A percentile compares a stretch with the other conserved stretches of the same genome.
phyloP scores from a whole-genome alignment of 2,329 filamentous ascomycete genomes.

The Hymenoscyphus fructigenus region DNA sequence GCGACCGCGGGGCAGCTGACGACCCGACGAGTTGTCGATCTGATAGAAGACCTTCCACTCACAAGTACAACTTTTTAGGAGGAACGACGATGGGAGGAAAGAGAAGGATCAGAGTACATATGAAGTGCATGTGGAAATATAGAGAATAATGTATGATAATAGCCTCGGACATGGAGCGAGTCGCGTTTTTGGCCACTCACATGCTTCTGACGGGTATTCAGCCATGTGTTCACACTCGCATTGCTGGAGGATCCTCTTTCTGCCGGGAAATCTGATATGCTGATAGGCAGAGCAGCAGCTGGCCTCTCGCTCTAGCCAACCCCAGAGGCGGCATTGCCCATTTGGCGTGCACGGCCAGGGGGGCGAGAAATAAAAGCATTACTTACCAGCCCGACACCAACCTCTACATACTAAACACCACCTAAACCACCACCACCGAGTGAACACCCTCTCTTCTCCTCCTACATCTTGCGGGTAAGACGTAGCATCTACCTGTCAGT shows the following conservation, averaged over 20 bases:
- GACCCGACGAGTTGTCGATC: neutral
- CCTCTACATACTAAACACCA: neutral
- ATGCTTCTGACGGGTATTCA: neutral
- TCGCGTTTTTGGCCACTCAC: neutral
- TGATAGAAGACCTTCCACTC: neutral
- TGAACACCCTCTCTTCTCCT: neutral
- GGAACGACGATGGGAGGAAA: neutral
- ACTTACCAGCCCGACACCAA: neutral
- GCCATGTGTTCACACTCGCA: neutral
- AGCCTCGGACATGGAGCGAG: neutral
- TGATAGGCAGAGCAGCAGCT: neutral
- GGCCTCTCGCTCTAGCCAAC: neutral
- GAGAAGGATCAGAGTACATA: neutral
- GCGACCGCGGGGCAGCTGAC: neutral
- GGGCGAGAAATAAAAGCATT: constrained; percentile 2
- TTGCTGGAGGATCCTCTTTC: neutral
- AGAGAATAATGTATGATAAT: neutral
- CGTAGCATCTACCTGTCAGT: neutral
- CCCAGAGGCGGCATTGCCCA: neutral
- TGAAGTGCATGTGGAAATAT: neutral
- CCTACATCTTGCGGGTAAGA: neutral
- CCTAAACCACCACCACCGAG: neutral
- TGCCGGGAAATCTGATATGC: neutral
- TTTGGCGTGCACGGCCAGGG: neutral
- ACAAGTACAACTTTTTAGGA: neutral